Base-by-base conservation (phyloP, 2,329 filamentous ascomycete genomes). In the Tolypocladium endophyticum region DNA sequence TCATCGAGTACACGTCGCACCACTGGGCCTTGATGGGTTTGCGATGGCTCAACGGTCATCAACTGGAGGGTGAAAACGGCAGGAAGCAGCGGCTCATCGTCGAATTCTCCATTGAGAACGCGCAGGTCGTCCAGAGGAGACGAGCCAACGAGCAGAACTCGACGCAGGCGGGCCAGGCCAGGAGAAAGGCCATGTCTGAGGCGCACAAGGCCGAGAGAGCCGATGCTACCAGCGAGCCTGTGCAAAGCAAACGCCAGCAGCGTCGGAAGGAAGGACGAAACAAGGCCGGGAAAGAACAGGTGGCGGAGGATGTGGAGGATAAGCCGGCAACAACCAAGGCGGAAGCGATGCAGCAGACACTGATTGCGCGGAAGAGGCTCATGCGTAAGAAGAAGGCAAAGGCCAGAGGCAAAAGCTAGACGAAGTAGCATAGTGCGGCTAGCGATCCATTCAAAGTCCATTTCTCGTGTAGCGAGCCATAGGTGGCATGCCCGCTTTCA, bases 41-140 rank as follows among this genome's bases (percentile, higher is more conserved):
- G 63, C 83, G 94, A 55, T 97, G 91, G 86, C 81, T 99, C 60
- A 99, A 99, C 71, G 92, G 93, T 1, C 87, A 83, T 61, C 76
- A 83, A 38, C 66, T 85, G 23, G 78, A 81, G 67, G 83, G 81
- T 63, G 75, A 78, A 30, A 75, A 82, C 58, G 92, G 94, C 64
- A 90, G 88, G 75, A 93, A 91, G 71, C 92, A 94, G 74, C 83
- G 94, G 16, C 76, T 99, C 57, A 91, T 99, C 69, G 93, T 93
- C 43, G 95, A 99, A 73, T 99, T 99, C 71, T 92, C 94, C 25
- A 96, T 99, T 71, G 94, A 99, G 76, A 99, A 99, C 68, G 92
- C 91, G 1, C 92, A 97, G 69, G 94, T 99, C 1, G 88, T 99
- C n/a, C 83, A 87, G 65, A 82, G 94, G 64, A 83, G 95, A 61